Evolutionary conservation across 768 basidiomycete genomes (phyloP).

Genomic region (Clitopilus hobsonii): DNA sequence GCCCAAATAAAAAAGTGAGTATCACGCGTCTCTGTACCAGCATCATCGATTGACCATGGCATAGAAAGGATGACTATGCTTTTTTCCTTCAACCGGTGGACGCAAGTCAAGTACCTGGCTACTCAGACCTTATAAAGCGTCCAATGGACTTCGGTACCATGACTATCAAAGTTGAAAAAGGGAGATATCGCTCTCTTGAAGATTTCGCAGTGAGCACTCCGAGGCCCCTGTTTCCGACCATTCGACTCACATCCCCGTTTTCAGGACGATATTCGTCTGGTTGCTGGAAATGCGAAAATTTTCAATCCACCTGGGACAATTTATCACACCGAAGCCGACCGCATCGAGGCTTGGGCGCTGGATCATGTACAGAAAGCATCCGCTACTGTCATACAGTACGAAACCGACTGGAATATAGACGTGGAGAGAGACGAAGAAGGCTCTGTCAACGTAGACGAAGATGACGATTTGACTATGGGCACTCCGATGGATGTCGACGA

Average conservation of each 20-base stretch:
- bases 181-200: slow-evolving; percentile 75
- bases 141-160: slow-evolving; percentile 96
- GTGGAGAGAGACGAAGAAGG: slow-evolving; percentile 63
- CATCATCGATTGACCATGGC: slow-evolving; percentile 7
- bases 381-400: slow-evolving; percentile 73
- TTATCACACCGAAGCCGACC: slow-evolving; percentile 69
- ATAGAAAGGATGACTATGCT: slow-evolving; percentile 81
- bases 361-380: slow-evolving; percentile 72
- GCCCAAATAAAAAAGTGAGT: slow-evolving; percentile 70
- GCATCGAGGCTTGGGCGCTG: slow-evolving; percentile 64
- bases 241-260: slow-evolving; percentile 2
- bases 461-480: slow-evolving; percentile 27
- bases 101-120: slow-evolving; percentile 52
- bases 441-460: slow-evolving; percentile 33
- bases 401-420: slow-evolving; percentile 83
- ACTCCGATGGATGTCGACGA: slow-evolving; percentile 46
- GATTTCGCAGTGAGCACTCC: slow-evolving; percentile 64
- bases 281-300: slow-evolving; percentile 66
- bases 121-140: slow-evolving; percentile 63
- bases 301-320: slow-evolving; percentile 76
- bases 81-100: slow-evolving; percentile 76
- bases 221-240: background rate
- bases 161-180: slow-evolving; percentile 67
- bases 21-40: background rate
- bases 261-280: slow-evolving; percentile 68